phyloP scores from a whole-genome alignment of 768 basidiomycete genomes.

The Dentipellis sp. region DNA sequence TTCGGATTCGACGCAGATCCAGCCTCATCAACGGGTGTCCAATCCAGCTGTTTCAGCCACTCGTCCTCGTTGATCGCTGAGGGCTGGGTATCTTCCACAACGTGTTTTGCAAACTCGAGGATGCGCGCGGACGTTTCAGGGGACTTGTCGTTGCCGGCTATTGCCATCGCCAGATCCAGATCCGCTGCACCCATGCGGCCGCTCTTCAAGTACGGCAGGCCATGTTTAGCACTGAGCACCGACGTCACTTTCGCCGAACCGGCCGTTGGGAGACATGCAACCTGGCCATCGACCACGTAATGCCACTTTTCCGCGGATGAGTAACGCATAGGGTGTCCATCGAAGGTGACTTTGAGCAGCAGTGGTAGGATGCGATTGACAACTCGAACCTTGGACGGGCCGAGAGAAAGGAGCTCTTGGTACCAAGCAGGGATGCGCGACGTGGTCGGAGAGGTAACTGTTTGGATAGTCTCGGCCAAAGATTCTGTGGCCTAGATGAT shows the following conservation, averaged over 20 bases:
- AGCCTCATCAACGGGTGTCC: conserved; percentile 31
- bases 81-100: conserved; percentile 13
- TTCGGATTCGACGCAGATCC: background rate
- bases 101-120: conserved; percentile 29
- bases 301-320: conserved; percentile 60
- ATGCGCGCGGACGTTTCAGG: conserved; percentile 27
- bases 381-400: conserved; percentile 31
- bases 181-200: conserved; percentile 35
- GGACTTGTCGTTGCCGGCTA: conserved; percentile 36
- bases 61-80: conserved; percentile 24
- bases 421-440: conserved; percentile 44
- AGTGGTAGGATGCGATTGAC: conserved; percentile 55
- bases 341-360: conserved; percentile 53
- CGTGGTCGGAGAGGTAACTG: background rate
- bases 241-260: conserved; percentile 32
- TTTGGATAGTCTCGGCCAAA: background rate
- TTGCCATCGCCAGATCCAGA: conserved; percentile 31
- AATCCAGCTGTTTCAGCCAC: conserved; percentile 63
- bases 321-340: conserved; percentile 51
- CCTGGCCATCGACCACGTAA: conserved; percentile 28
- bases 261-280: conserved; percentile 34
- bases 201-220: conserved; percentile 32
- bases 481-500: background rate
- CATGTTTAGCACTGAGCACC: conserved; percentile 39
- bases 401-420: conserved; percentile 33